A percentile compares a stretch with the other conserved stretches of the same genome.
Evolutionary conservation across 345 rosid species (phyloP).

Genomic region (Hibiscus syriacus): DNA sequence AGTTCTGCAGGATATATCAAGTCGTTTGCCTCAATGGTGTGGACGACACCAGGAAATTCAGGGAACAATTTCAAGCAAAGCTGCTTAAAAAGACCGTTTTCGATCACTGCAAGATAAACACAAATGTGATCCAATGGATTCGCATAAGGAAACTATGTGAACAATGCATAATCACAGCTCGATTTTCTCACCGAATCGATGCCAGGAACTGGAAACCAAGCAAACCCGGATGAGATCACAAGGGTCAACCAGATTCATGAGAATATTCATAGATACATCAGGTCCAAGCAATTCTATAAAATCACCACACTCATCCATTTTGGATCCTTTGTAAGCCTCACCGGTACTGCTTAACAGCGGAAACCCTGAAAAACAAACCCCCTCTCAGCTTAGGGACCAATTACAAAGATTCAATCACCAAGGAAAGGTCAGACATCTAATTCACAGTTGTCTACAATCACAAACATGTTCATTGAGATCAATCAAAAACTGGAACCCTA

Average conservation of each 20-base stretch:
- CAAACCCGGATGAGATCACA: slow-evolving; percentile 3
- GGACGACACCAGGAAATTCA: slow-evolving; percentile 9
- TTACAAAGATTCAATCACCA: not conserved
- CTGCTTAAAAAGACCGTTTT: slow-evolving; percentile 23
- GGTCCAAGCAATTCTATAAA: slow-evolving; percentile 1
- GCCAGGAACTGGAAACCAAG: slow-evolving; percentile 3
- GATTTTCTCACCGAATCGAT: not conserved
- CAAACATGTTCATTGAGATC: not conserved
- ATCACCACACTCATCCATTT: slow-evolving; percentile 2
- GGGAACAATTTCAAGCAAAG: slow-evolving; percentile 29
- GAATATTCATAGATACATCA: slow-evolving; percentile 10
- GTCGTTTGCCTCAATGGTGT: slow-evolving; percentile 12
- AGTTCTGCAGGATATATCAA: slow-evolving; percentile 17
- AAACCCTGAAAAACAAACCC: not conserved
- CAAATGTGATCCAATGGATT: not conserved
- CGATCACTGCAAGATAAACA: slow-evolving; percentile 20
- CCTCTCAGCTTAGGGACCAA: not conserved
- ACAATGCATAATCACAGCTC: not conserved
- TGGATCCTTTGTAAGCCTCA: not conserved
- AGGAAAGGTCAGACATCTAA: not conserved
- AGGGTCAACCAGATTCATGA: slow-evolving; percentile 10
- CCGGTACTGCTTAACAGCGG: not conserved
- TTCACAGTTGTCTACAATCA: not conserved
- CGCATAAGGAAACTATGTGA: not conserved
- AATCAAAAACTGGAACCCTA: not conserved